Percentiles rank a stretch among this genome's conserved stretches.
These are phyloP conservation scores for Kwoniella shivajii DNA, from an alignment of 1,284 basidiomycete species.

Conservation along the genomic window DNA sequence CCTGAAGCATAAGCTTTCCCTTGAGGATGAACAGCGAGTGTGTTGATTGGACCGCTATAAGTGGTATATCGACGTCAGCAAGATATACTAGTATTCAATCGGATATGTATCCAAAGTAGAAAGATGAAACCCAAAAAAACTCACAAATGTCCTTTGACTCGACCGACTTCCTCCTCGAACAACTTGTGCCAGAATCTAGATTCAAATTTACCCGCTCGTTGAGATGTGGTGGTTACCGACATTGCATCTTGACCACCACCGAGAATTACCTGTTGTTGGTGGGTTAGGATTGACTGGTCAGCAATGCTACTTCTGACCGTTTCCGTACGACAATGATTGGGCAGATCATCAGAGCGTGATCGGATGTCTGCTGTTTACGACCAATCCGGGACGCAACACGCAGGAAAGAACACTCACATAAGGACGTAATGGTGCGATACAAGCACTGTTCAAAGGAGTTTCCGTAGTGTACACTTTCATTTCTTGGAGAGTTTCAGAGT, in stretches of 20 bases:
- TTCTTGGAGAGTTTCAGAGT: slow-evolving; percentile 81
- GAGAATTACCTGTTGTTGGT: slow-evolving; percentile 66
- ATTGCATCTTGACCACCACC: slow-evolving; percentile 98
- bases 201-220: slow-evolving; percentile 96
- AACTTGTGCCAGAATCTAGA: slow-evolving; percentile 98
- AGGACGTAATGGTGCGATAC: slow-evolving; percentile 79
- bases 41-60: slow-evolving; percentile 92
- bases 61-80: background rate
- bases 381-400: background rate
- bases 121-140: slow-evolving; percentile 14
- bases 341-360: background rate
- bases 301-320: background rate
- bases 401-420: slow-evolving; percentile 61
- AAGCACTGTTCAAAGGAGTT: slow-evolving; percentile 93
- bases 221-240: slow-evolving; percentile 92
- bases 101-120: too few relatives aligned
- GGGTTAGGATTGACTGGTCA: background rate
- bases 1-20: slow-evolving; percentile 91
- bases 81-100: too few relatives aligned
- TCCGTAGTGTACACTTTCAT: slow-evolving; percentile 94
- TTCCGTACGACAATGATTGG: slow-evolving; percentile 78
- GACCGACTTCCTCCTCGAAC: slow-evolving; percentile 96
- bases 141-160: slow-evolving; percentile 83
- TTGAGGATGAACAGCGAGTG: slow-evolving; percentile 90
- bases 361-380: background rate